Evolutionary conservation across 495 filamentous ascomycete genomes (phyloP).

Genomic region (Penicillium diatomitis): DNA sequence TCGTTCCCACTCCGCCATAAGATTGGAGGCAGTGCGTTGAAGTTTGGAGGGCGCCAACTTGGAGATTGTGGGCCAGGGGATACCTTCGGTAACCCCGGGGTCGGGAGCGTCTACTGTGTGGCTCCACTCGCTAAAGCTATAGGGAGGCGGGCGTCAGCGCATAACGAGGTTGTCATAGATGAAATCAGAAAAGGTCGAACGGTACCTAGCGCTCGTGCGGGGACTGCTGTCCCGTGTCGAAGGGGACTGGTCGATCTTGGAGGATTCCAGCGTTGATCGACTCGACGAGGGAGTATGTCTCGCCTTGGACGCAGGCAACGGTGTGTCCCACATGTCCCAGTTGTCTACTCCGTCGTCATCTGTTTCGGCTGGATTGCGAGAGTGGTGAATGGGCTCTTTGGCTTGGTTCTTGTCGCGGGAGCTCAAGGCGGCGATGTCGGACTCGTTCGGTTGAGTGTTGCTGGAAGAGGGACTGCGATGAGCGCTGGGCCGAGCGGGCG

Average conservation of each 20-base stretch:
- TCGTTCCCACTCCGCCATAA: constrained; percentile 74
- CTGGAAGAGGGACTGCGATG: constrained; percentile 17
- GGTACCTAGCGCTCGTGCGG: constrained; percentile 46
- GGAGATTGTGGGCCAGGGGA: constrained; percentile 58
- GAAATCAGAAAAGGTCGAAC: constrained; percentile 26
- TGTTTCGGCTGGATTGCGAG: constrained; percentile 12
- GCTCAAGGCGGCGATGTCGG: constrained; percentile 15
- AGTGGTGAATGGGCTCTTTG: constrained; percentile 24
- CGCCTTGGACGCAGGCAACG: constrained; percentile 31
- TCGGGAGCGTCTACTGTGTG: constrained; percentile 21
- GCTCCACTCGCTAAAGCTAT: constrained; percentile 37
- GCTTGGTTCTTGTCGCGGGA: constrained; percentile 25
- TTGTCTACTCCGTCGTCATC: constrained; percentile 51
- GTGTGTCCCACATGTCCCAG: constrained; percentile 66
- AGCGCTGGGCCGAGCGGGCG: constrained; percentile 22
- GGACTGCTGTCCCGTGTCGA: constrained; percentile 39
- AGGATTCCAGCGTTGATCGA: constrained; percentile 33
- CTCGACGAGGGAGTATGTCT: constrained; percentile 40
- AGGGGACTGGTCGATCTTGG: constrained; percentile 38
- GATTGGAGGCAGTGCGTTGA: constrained; percentile 55
- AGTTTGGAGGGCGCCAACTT: constrained; percentile 59
- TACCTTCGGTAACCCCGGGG: constrained; percentile 43
- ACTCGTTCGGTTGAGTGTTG: background rate
- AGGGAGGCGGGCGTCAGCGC: constrained; percentile 21
- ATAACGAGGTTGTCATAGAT: constrained; percentile 25